A percentile compares a stretch with the other conserved stretches of the same genome.
Evolutionary conservation across 2,329 filamentous ascomycete species (phyloP).

Genomic region (Hymenoscyphus infarciens): DNA sequence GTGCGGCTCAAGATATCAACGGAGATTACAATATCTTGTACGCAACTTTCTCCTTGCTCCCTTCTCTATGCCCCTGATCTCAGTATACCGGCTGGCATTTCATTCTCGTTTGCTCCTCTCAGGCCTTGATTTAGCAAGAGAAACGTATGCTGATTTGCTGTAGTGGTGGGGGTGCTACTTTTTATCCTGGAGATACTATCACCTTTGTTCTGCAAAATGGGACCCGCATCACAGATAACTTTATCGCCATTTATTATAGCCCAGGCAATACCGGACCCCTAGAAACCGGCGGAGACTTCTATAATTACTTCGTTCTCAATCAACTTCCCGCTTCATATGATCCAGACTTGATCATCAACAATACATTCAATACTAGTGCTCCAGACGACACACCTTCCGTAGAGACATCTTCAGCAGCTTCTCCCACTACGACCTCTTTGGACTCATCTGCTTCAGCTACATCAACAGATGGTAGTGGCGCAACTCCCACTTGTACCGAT

Average conservation of each 20-base stretch:
- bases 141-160: no score
- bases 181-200: slow-evolving; percentile 38
- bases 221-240: slow-evolving; percentile 33
- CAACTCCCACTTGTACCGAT: neutral
- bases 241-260: slow-evolving; percentile 32
- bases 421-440: neutral
- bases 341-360: neutral
- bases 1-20: slow-evolving; percentile 28
- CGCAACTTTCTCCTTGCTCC: no score
- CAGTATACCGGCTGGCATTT: no score
- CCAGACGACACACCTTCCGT: neutral
- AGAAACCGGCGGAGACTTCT: slow-evolving; percentile 29
- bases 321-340: slow-evolving; percentile 21
- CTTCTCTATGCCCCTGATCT: no score
- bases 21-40: slow-evolving; percentile 35
- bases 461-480: neutral
- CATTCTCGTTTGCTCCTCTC: no score
- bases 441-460: neutral
- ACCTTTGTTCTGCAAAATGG: slow-evolving; percentile 39
- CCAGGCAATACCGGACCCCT: slow-evolving; percentile 30
- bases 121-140: no score
- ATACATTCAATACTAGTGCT: neutral
- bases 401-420: neutral
- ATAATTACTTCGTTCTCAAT: slow-evolving; percentile 29
- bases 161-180: slow-evolving; percentile 32